Percentiles rank a stretch among this genome's conserved stretches.
Conservation (phyloP, 176 grass and related monocot species). For the Luzula sylvatica region DNA sequence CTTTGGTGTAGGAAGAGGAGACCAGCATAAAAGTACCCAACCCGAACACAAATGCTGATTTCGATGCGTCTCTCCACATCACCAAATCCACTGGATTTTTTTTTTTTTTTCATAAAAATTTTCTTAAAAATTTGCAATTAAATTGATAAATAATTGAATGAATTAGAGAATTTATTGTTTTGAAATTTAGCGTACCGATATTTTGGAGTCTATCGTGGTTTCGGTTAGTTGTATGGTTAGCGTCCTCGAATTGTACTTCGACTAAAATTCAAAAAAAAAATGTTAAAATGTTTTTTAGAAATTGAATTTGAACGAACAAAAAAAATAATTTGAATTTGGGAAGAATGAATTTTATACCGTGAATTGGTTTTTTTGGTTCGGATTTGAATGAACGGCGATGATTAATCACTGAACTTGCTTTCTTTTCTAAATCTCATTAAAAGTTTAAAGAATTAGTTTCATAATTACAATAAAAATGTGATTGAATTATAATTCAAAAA, state of each 20-base stretch:
- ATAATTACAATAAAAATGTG: slow-evolving; percentile 1
- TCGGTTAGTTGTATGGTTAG: slow-evolving; percentile 17
- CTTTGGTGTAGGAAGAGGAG: slow-evolving; percentile 74
- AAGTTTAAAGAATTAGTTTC: not conserved
- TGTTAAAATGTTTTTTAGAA: not conserved
- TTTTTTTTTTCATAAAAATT: not conserved
- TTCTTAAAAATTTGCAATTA: not conserved
- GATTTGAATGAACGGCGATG: slow-evolving; percentile 9
- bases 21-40: slow-evolving; percentile 78
- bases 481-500: slow-evolving; percentile 2
- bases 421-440: slow-evolving; percentile 23
- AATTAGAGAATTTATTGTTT: no score
- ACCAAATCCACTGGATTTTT: slow-evolving; percentile 68
- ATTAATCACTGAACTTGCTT: slow-evolving; percentile 8
- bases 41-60: slow-evolving; percentile 82
- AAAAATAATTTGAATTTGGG: slow-evolving; percentile 5
- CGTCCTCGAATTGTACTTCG: slow-evolving; percentile 47
- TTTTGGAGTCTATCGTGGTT: slow-evolving; percentile 62
- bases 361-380: slow-evolving; percentile 9
- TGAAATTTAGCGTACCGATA: slow-evolving; percentile 39
- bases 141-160: not conserved
- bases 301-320: not conserved
- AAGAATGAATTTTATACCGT: slow-evolving; percentile 13
- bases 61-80: slow-evolving; percentile 96
- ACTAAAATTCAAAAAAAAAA: slow-evolving; percentile 23